Evolutionary conservation across 306 rosid genomes (phyloP), one percentile per base, ranked within the genome.

Genomic region (Quercus mongolica): DNA sequence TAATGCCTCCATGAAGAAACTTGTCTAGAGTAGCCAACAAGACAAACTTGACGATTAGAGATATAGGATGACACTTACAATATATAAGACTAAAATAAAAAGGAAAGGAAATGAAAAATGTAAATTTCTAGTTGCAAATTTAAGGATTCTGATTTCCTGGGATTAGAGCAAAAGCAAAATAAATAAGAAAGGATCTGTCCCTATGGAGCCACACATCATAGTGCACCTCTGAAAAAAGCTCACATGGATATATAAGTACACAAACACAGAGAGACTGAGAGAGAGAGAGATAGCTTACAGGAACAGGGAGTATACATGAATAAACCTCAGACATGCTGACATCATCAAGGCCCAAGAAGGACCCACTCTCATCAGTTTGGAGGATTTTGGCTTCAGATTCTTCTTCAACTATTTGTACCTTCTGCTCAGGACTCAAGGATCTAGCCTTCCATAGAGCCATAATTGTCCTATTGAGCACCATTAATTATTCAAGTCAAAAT

Each of bases 361-460:
- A 83, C n/a, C 88, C 96, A 61, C 72, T 91, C 84, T 96, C 99
- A 15, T 96, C 99, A 73, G 83, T 56, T 55, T 62, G 82, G 71
- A 89, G 57, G 85, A 82, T 71, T 87, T 88, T 91, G 67, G 80
- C 79, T 80, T 91, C 97, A 28, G 96, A 78, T 51, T 91, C 94
- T 77, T 92, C 97, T 83, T 91, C 97, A 69, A 96, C 92, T 83
- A 96, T 87, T 73, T 84, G 89, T 80, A 87, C 96, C 85, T 89
- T 91, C 84, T 96, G 99, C 85, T 96, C 99, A n/a, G 92, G 94
- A 86, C 89, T 93, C 89, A 91, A 80, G 38, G 96, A 88, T 85
- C 89, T 93, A 55, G 99, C 91, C 86, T 91, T 96, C 99, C 99
- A 96, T 5, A 96, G 92, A 61, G 93, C 98, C 98, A 93, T 89